phyloP scores from a whole-genome alignment of 257 asterid species.

The Agastache rugosa region DNA sequence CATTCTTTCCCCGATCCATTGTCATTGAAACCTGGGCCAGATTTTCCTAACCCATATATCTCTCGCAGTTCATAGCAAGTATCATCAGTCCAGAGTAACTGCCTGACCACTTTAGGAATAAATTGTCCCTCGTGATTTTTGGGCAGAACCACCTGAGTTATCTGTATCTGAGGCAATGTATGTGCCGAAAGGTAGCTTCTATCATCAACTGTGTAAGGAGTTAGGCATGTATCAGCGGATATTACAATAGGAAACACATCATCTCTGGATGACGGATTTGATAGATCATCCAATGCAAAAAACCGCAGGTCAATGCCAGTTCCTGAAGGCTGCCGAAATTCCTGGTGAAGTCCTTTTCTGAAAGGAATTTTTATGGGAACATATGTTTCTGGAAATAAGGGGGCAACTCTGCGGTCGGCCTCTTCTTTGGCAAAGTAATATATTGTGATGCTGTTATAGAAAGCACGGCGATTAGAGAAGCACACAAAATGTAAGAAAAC shows the following conservation, averaged over 20 bases:
- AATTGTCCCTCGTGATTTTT: slow-evolving; percentile 53
- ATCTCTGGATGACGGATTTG: slow-evolving; percentile 49
- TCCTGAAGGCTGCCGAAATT: slow-evolving; percentile 76
- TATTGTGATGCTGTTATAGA: slow-evolving; percentile 69
- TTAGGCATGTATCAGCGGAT: slow-evolving; percentile 60
- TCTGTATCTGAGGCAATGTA: slow-evolving; percentile 60
- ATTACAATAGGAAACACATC: slow-evolving; percentile 69
- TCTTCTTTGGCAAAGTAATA: slow-evolving; percentile 76
- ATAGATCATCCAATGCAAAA: slow-evolving; percentile 53
- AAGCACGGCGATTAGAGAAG: slow-evolving; percentile 35
- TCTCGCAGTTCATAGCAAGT: slow-evolving; percentile 73
- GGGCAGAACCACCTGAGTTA: slow-evolving; percentile 60
- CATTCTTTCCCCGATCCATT: slow-evolving; percentile 72
- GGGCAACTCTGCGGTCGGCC: slow-evolving; percentile 47
- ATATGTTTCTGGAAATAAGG: slow-evolving; percentile 56
- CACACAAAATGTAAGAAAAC: slow-evolving; percentile 16
- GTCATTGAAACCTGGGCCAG: slow-evolving; percentile 43
- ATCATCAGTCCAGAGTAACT: slow-evolving; percentile 66
- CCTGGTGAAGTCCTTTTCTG: slow-evolving; percentile 73
- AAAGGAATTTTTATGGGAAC: slow-evolving; percentile 67
- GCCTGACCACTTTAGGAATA: slow-evolving; percentile 58
- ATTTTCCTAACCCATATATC: slow-evolving; percentile 74
- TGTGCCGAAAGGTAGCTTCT: slow-evolving; percentile 41
- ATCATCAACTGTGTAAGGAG: slow-evolving; percentile 43
- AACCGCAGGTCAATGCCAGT: slow-evolving; percentile 69